These are phyloP conservation scores for Tephrocybe sp. DNA, from an alignment of 768 basidiomycete species.

Conservation along the genomic window DNA sequence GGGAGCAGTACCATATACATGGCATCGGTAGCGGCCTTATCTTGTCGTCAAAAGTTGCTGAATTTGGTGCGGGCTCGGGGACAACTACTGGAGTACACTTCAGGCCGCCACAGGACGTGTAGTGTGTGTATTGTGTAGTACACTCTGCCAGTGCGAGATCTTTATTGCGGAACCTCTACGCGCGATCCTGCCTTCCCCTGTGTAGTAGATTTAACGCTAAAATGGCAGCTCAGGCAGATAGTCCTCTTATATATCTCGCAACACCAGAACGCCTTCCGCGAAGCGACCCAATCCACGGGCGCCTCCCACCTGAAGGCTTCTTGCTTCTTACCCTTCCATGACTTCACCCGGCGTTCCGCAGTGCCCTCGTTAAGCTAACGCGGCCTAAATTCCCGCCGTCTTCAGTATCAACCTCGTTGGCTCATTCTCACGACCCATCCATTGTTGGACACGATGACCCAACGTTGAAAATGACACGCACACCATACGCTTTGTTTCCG, in stretches of 20 bases:
- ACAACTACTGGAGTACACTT: slow-evolving; percentile 8
- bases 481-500: neutral
- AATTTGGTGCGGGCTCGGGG: slow-evolving; percentile 6
- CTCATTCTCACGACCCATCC: slow-evolving; percentile 11
- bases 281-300: slow-evolving; percentile 58
- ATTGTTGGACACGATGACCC: neutral
- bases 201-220: too few species aligned
- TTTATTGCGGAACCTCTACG: too few species aligned
- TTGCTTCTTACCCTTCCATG: slow-evolving; percentile 54
- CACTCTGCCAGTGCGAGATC: too few species aligned
- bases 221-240: too few species aligned
- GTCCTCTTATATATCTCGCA: slow-evolving; percentile 49
- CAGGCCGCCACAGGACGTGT: slow-evolving; percentile 5
- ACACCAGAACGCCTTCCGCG: slow-evolving; percentile 51
- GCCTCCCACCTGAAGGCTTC: slow-evolving; percentile 59
- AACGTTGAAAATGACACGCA: neutral
- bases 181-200: too few species aligned
- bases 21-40: slow-evolving; percentile 43
- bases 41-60: neutral
- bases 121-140: too few species aligned
- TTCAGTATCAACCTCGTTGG: slow-evolving; percentile 31
- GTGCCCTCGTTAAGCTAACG: slow-evolving; percentile 61
- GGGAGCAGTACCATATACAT: slow-evolving; percentile 85
- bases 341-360: slow-evolving; percentile 46
- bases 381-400: slow-evolving; percentile 53